Evolutionary conservation across 2,329 filamentous ascomycete genomes (phyloP), one percentile per base, ranked within the genome.

Genomic region (Aspergillus sp.): DNA sequence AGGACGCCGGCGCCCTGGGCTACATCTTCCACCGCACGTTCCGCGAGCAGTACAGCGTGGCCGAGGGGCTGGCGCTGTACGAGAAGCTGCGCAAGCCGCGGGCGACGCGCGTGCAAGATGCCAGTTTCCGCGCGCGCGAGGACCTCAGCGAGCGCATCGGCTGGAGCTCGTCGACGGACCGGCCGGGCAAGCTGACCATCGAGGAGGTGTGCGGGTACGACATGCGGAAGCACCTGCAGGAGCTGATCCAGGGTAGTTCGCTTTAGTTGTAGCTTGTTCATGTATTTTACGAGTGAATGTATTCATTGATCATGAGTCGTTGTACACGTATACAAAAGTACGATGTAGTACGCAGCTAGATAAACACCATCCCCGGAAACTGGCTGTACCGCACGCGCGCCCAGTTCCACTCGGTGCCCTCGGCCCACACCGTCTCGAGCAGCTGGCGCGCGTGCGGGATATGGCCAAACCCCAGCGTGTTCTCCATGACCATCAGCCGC

Each of bases 401-500:
- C 66, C 66, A 68, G 43, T 69, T 68, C n/a, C 60, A 42, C 21
- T 65, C 59, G 9, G 42, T 34, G 2, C 52, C 52, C 17, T 53
- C 53, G 48, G 58, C 58, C 75, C 75, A 77, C 0, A 76, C 73
- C 3, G 66, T 64, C 50, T 76, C 71, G 2, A 76, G 64, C 11
- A 77, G 56, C 36, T 72, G 68, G 36, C 73, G 58, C 0, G 71
- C 70, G 31, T 74, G 70, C 32, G 73, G 69, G 3, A 77, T 71
- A 60, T 77, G 75, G 3, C 70, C 70, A 50, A 77, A 77, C 0
- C 74, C 74, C 23, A 73, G 66, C 0, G 74, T 76, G 31, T 72
- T 64, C 58, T 77, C 74, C 72, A 77, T 76, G 13, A 77, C 69
- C 60, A 76, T 65, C 46, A 76, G 61, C 4, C 73, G 62, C 54